phyloP scores from a whole-genome alignment of 192 early-diverging fungal genomes.

The Backusella liffmaniae region DNA sequence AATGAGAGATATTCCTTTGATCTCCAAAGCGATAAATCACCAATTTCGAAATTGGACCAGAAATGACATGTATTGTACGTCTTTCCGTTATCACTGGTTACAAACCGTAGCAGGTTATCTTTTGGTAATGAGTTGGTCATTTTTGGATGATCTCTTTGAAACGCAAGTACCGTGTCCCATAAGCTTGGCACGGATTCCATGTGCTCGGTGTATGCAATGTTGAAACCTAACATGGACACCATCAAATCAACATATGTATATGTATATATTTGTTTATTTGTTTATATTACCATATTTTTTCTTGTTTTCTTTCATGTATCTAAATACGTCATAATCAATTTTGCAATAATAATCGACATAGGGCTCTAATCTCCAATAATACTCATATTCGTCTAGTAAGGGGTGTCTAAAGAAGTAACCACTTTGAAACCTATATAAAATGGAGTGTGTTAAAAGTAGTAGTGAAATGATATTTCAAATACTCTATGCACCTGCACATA shows the following conservation, averaged over 20 bases:
- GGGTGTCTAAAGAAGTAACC: constrained; percentile 79
- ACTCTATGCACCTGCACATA: constrained; percentile 56
- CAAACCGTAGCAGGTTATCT: constrained; percentile 44
- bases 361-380: constrained; percentile 89
- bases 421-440: constrained; percentile 53
- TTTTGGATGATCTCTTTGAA: constrained; percentile 47
- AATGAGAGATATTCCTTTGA: constrained; percentile 62
- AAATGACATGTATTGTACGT: constrained; percentile 83
- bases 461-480: neutral
- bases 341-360: constrained; percentile 78
- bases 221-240: constrained; percentile 51
- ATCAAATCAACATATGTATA: neutral
- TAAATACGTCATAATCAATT: constrained; percentile 79
- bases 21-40: constrained; percentile 57
- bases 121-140: constrained; percentile 43
- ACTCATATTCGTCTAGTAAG: constrained; percentile 67
- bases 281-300: constrained; percentile 67
- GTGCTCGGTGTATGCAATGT: constrained; percentile 70
- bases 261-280: neutral
- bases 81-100: constrained; percentile 50
- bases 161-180: constrained; percentile 62
- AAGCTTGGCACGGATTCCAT: constrained; percentile 66
- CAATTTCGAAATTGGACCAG: constrained; percentile 84
- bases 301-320: constrained; percentile 68
- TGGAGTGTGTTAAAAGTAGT: too few species aligned